Evolutionary conservation across 768 basidiomycete species (phyloP).

Genomic region (Tylopilus rubrobrunneus): DNA sequence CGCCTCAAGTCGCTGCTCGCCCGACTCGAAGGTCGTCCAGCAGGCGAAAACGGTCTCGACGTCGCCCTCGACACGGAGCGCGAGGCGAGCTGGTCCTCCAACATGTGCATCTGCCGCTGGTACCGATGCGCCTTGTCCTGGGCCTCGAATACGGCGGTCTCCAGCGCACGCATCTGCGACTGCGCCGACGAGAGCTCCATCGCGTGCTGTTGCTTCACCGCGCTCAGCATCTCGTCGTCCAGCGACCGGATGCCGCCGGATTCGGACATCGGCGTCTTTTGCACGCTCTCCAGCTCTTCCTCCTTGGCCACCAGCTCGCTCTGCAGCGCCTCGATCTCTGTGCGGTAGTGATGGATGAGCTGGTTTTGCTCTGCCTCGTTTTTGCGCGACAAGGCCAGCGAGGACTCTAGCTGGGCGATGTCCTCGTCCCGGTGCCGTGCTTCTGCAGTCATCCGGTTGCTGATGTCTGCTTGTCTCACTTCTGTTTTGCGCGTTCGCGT

Average conservation of each 20-base stretch:
- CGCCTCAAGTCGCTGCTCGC: conserved; percentile 37
- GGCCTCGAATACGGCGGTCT: conserved; percentile 68
- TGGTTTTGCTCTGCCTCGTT: conserved; percentile 59
- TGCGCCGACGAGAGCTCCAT: conserved; percentile 80
- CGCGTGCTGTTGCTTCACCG: conserved; percentile 67
- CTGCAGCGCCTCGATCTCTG: conserved; percentile 69
- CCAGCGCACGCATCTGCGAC: conserved; percentile 73
- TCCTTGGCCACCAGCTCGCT: conserved; percentile 58
- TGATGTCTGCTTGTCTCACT: conserved; percentile 51
- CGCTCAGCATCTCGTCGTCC: conserved; percentile 70
- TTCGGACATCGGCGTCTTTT: conserved; percentile 36
- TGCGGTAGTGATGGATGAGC: conserved; percentile 59
- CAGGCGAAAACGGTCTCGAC: conserved; percentile 46
- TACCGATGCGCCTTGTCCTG: conserved; percentile 64
- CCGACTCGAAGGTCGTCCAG: conserved; percentile 42
- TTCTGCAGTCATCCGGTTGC: conserved; percentile 47
- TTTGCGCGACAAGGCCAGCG: conserved; percentile 45
- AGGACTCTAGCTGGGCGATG: conserved; percentile 45
- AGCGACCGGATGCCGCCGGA: conserved; percentile 49
- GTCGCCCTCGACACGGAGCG: conserved; percentile 41
- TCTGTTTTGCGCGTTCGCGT: conserved; percentile 53
- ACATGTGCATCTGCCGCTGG: conserved; percentile 59
- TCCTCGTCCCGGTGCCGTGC: conserved; percentile 52
- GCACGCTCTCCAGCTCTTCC: conserved; percentile 60
- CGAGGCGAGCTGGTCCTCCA: conserved; percentile 63